phyloP scores from a whole-genome alignment of 768 basidiomycete species.

The Lactarius akahatsu region DNA sequence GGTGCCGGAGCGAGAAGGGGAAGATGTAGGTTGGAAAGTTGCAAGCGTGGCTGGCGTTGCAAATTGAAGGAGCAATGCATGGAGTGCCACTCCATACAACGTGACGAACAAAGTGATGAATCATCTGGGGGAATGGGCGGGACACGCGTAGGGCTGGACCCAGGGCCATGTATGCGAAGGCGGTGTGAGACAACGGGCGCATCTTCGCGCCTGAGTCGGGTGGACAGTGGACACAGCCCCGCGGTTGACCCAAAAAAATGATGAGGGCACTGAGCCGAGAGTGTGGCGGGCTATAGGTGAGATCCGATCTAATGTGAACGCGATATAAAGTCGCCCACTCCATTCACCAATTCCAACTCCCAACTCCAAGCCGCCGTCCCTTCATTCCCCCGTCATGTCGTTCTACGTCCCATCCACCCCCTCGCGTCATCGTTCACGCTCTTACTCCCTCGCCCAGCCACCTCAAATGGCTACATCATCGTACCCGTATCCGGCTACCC shows the following conservation, averaged over 20 bases:
- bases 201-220: background rate
- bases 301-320: constrained; percentile 17
- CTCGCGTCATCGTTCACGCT: constrained; percentile 28
- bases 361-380: constrained; percentile 9
- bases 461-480: constrained; percentile 16
- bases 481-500: constrained; percentile 30
- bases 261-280: constrained; percentile 4
- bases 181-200: background rate
- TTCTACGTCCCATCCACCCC: constrained; percentile 34
- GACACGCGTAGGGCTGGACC: background rate
- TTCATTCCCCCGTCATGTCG: constrained; percentile 20
- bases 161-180: background rate
- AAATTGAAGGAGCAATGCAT: background rate
- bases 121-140: too few species aligned
- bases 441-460: constrained; percentile 29
- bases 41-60: background rate
- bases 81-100: background rate
- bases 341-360: constrained; percentile 13
- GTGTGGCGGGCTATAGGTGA: background rate
- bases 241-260: background rate
- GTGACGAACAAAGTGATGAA: background rate
- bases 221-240: background rate
- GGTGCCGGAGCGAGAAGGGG: background rate
- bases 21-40: background rate
- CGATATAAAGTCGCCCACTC: constrained; percentile 14